Percentiles rank a stretch among this genome's conserved stretches.
These are phyloP conservation scores for Sarocladium strictum DNA, from an alignment of 2,329 filamentous ascomycete species.

Conservation along the genomic window DNA sequence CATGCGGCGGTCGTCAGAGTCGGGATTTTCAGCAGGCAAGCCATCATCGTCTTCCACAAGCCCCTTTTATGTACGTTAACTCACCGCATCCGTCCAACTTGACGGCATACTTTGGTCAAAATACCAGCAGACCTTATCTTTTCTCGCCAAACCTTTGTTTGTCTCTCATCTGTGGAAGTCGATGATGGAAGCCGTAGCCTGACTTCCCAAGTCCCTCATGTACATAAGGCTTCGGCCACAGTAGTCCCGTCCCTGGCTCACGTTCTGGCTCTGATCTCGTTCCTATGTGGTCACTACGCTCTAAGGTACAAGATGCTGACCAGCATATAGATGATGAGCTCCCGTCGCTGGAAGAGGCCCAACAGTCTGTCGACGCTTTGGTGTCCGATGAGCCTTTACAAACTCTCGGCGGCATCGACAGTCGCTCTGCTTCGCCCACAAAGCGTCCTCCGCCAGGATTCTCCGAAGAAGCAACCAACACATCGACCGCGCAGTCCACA, in stretches of 20 bases:
- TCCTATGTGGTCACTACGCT: slow-evolving; percentile 19
- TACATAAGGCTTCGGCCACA: slow-evolving; percentile 29
- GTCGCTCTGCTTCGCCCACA: not conserved
- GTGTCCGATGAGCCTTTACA: slow-evolving; percentile 51
- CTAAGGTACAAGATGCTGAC: not conserved
- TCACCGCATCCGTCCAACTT: slow-evolving; percentile 26
- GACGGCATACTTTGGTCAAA: slow-evolving; percentile 33
- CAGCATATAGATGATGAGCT: slow-evolving; percentile 52
- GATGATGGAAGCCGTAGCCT: slow-evolving; percentile 56
- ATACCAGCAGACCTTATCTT: slow-evolving; percentile 32
- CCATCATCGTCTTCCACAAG: slow-evolving; percentile 65
- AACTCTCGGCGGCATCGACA: slow-evolving; percentile 11
- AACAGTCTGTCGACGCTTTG: slow-evolving; percentile 60
- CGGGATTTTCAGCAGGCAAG: slow-evolving; percentile 46
- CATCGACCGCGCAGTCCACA: slow-evolving; percentile 5
- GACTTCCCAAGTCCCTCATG: slow-evolving; percentile 31
- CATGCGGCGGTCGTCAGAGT: slow-evolving; percentile 5
- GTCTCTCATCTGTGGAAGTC: slow-evolving; percentile 45
- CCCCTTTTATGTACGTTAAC: slow-evolving; percentile 61
- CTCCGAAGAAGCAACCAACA: slow-evolving; percentile 17
- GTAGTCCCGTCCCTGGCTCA: slow-evolving; percentile 14
- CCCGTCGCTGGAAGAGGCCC: slow-evolving; percentile 55
- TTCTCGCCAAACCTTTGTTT: slow-evolving; percentile 29
- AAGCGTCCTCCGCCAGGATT: slow-evolving; percentile 24
- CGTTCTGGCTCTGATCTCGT: slow-evolving; percentile 20